phyloP scores from a whole-genome alignment of 2,329 filamentous ascomycete genomes.

The Exophiala aquamarina region DNA sequence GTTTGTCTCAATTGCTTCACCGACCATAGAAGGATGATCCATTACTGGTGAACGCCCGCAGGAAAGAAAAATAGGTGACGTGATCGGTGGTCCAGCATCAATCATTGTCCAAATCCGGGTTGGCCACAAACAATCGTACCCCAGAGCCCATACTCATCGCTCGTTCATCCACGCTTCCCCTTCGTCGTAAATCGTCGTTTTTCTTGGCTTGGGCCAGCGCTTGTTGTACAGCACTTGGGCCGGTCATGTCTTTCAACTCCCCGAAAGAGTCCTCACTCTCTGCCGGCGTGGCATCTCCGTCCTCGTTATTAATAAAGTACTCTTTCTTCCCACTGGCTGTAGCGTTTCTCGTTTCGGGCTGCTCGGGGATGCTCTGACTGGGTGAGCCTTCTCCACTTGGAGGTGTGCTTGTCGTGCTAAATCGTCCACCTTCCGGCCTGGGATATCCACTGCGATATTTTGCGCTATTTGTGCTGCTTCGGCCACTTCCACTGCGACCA shows the following conservation, averaged over 20 bases:
- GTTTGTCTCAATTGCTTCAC: too few relatives aligned
- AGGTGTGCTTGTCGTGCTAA: conserved; percentile 54
- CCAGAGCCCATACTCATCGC: conserved; percentile 46
- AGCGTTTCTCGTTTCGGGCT: conserved; percentile 39
- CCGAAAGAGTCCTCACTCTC: conserved; percentile 56
- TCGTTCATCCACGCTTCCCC: conserved; percentile 50
- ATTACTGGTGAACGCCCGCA: too few relatives aligned
- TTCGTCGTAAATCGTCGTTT: conserved; percentile 45
- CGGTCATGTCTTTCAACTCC: conserved; percentile 51
- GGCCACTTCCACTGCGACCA: conserved; percentile 57
- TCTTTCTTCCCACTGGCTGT: conserved; percentile 31
- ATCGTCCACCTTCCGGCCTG: conserved; percentile 31
- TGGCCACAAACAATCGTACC: conserved; percentile 48
- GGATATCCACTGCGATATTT: conserved; percentile 48
- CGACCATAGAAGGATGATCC: too few relatives aligned
- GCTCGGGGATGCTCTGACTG: conserved; percentile 40
- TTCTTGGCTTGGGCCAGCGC: conserved; percentile 41
- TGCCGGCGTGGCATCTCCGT: conserved; percentile 25
- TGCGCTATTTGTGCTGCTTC: conserved; percentile 56
- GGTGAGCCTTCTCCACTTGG: conserved; percentile 37
- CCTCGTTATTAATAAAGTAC: conserved; percentile 29
- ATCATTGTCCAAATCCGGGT: conserved; percentile 47
- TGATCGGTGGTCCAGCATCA: conserved; percentile 1
- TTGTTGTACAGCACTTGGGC: conserved; percentile 40
- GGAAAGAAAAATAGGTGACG: neutral